Evolutionary conservation across 2,329 filamentous ascomycete species (phyloP), one percentile per base, ranked within the genome.

Genomic region (Chaetomiaceae sp.): DNA sequence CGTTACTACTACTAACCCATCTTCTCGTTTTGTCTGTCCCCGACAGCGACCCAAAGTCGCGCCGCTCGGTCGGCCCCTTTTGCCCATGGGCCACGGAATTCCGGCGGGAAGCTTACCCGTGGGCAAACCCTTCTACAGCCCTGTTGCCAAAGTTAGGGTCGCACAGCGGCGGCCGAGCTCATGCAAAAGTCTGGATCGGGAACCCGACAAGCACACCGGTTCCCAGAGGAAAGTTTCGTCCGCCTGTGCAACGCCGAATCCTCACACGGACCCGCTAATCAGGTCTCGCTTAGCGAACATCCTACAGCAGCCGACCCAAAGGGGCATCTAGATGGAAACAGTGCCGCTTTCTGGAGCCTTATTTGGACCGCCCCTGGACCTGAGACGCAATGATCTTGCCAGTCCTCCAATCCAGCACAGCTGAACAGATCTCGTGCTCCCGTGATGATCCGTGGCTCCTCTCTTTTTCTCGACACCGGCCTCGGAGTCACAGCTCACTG

Each of bases 171-270:
- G 11, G 32, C 23, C 13, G 16, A 16, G 7, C 8, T 20, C 51
- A 25, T 43, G 51, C 51, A 48, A 21, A 14, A 16, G 32, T 18
- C 38, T 29, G 16, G 23, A 37, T 53, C 9, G 45, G 51, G 44
- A 20, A 14, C 5, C 18, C 14, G 14, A 20, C 16, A 13, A 25
- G n/a, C 38, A 27, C n/a, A 44, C 32, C 32, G 23, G 33, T 44
- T 37, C 32, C n/a, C n/a, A n/a, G n/a, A n/a, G n/a, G n/a, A n/a
- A n/a, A n/a, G n/a, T n/a, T n/a, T n/a, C n/a, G n/a, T 16, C 25
- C 23, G 30, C 21, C 18, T 40, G 36, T 27, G 49, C 43, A 32
- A 51, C 34, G 20, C 49, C 34, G 25, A 23, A 46, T 41, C 20
- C 34, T 20, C 36, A 42, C 7, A 7, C 14, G 9, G 21, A 23